phyloP scores from a whole-genome alignment of 768 basidiomycete species.

The Xerocomus spinulosus region DNA sequence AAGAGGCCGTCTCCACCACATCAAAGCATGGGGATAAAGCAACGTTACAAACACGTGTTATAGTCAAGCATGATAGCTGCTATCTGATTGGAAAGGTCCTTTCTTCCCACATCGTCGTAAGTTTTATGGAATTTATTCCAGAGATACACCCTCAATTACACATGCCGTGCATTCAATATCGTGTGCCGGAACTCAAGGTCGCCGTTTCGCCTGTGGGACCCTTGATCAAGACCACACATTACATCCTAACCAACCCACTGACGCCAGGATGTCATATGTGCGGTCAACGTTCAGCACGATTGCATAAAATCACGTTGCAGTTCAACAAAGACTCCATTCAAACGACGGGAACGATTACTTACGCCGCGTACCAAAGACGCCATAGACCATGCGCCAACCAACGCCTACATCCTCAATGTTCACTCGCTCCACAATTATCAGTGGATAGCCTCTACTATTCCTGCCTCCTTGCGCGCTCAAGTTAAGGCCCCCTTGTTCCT shows the following conservation, averaged over 20 bases:
- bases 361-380: neutral
- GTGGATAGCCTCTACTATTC: neutral
- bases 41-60: neutral
- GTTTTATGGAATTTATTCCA: neutral
- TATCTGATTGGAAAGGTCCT: neutral
- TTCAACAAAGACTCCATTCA: neutral
- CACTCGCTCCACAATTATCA: neutral
- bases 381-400: neutral
- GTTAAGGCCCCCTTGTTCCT: neutral
- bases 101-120: neutral
- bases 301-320: neutral
- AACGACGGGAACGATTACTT: neutral
- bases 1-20: neutral
- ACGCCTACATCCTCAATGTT: neutral
- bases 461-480: fast-evolving
- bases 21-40: neutral
- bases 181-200: neutral
- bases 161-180: neutral
- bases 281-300: conserved; percentile 1
- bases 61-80: neutral
- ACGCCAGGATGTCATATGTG: neutral
- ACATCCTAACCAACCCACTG: neutral
- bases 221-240: too few species aligned
- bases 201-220: neutral
- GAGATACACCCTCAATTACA: neutral